Conservation (phyloP, 2,329 filamentous ascomycete genomes). For the Scedosporium boydii region DNA sequence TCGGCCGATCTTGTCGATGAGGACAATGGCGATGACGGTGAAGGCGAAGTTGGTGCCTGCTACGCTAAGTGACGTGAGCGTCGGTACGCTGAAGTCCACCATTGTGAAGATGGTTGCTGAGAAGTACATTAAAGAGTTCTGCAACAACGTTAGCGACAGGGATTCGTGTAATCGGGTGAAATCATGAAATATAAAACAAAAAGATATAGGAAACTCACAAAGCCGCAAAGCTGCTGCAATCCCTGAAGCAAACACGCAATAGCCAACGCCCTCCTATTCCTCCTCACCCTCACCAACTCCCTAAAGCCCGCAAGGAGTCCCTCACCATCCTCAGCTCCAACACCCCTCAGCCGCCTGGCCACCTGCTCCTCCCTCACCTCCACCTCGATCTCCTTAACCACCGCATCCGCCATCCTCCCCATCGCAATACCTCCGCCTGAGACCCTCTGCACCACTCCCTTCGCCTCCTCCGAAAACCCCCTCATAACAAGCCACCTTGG, state of each 20-base stretch:
- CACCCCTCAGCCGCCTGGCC: constrained; percentile 27
- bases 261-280: constrained; percentile 63
- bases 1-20: constrained; percentile 73
- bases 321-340: constrained; percentile 27
- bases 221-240: constrained; percentile 80
- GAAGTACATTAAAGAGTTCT: constrained; percentile 90
- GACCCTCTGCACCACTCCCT: constrained; percentile 53
- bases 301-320: constrained; percentile 23
- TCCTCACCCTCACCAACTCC: constrained; percentile 46
- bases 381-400: constrained; percentile 60
- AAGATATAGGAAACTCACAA: constrained; percentile 39
- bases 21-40: constrained; percentile 61
- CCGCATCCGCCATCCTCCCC: constrained; percentile 40
- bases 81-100: constrained; percentile 69
- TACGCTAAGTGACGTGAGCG: constrained; percentile 69
- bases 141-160: neutral
- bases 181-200: neutral
- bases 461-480: constrained; percentile 52
- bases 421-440: constrained; percentile 41
- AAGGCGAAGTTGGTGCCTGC: constrained; percentile 78
- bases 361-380: constrained; percentile 66
- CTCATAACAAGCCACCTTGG: constrained; percentile 77
- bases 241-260: constrained; percentile 84
- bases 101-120: constrained; percentile 73
- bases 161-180: neutral